phyloP scores from a whole-genome alignment of 768 basidiomycete species.

The Lactarius deliciosus region DNA sequence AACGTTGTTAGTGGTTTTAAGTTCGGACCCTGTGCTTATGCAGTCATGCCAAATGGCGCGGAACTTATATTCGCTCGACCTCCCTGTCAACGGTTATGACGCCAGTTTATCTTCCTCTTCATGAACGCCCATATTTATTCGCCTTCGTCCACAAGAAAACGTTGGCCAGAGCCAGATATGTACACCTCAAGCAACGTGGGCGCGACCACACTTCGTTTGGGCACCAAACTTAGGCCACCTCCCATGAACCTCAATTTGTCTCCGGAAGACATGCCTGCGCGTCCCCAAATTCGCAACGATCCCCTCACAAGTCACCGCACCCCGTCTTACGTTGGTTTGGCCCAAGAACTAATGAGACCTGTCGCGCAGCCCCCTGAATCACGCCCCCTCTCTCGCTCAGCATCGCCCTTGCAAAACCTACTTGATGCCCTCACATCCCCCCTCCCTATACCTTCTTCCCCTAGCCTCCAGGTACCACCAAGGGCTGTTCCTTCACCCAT shows the following conservation, averaged over 20 bases:
- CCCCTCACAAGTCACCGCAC: constrained; percentile 25
- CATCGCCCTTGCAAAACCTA: constrained; percentile 37
- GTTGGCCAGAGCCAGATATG: constrained; percentile 11
- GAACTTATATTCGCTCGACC: background rate
- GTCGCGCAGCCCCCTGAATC: constrained; percentile 40
- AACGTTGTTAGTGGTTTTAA: background rate
- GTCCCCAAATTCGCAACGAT: constrained; percentile 18
- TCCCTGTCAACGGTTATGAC: constrained; percentile 4
- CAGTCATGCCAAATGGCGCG: background rate
- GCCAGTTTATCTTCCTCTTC: background rate
- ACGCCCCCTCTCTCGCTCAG: constrained; percentile 14
- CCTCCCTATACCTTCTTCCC: constrained; percentile 33
- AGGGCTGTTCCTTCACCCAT: constrained; percentile 37
- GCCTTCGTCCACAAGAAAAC: background rate
- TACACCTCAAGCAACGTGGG: constrained; percentile 15
- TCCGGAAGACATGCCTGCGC: constrained; percentile 20
- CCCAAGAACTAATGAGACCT: constrained; percentile 35
- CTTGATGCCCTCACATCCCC: constrained; percentile 38
- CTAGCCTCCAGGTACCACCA: constrained; percentile 31
- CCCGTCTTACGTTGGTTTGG: constrained; percentile 50
- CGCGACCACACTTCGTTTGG: background rate
- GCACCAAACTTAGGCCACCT: constrained; percentile 8
- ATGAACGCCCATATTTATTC: constrained; percentile 6
- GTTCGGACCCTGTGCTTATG: background rate
- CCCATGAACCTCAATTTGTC: background rate